phyloP scores from a whole-genome alignment of 1,139 yeast species.

The Suhomyces taliae region DNA sequence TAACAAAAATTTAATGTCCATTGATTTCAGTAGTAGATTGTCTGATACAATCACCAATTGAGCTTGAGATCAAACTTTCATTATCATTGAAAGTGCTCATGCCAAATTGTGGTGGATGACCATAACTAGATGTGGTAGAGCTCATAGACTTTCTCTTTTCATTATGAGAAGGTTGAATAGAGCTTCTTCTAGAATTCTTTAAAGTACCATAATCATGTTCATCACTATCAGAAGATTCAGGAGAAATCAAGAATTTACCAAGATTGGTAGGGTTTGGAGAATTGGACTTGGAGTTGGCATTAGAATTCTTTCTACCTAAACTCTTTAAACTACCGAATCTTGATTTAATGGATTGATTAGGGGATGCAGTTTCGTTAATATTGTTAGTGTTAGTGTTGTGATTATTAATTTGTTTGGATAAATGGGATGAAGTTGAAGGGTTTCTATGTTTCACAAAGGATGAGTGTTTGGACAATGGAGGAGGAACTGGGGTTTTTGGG shows the following conservation, averaged over 20 bases:
- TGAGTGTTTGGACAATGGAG: conserved; percentile 11
- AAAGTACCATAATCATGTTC: conserved; percentile 8
- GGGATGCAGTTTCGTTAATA: conserved; percentile 1
- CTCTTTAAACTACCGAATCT: conserved; percentile 10
- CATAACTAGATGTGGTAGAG: conserved; percentile 12
- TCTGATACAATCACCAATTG: conserved; percentile 44
- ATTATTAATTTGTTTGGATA: conserved; percentile 19
- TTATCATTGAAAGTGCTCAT: conserved; percentile 10
- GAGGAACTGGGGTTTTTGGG: conserved; percentile 4
- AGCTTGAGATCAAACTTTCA: conserved; percentile 40
- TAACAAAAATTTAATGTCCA: conserved; percentile 19
- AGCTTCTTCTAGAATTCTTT: conserved; percentile 6
- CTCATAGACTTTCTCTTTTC: conserved; percentile 15
- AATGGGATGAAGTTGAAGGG: conserved; percentile 17
- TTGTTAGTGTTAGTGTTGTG: background rate
- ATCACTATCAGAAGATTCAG: conserved; percentile 23
- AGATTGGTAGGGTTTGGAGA: conserved; percentile 1
- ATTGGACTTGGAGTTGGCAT: background rate
- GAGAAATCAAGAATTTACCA: conserved; percentile 18
- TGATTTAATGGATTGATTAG: conserved; percentile 5
- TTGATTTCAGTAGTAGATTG: conserved; percentile 40
- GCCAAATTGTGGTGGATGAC: conserved; percentile 7
- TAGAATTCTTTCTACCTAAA: conserved; percentile 4
- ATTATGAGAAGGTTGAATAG: conserved; percentile 1
- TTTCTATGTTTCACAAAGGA: conserved; percentile 15